Conservation (phyloP, 805 yeast species). For the Candida sonorensis region DNA sequence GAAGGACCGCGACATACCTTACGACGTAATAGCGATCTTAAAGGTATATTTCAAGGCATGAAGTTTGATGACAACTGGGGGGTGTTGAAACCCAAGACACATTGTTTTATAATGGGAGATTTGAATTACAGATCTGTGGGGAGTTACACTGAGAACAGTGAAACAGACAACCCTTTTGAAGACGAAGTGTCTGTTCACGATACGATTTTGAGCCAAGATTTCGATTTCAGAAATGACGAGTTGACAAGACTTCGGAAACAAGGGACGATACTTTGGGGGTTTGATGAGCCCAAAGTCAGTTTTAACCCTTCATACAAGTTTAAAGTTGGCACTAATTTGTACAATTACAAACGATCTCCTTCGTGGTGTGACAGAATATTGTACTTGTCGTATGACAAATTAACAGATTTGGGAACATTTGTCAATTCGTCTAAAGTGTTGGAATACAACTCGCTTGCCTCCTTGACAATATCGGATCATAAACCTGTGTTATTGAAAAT, state of each 20-base stretch:
- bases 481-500: constrained; percentile 61
- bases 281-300: constrained; percentile 54
- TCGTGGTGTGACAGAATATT: constrained; percentile 90
- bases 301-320: constrained; percentile 84
- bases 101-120: constrained; percentile 77
- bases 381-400: constrained; percentile 38
- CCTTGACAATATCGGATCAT: constrained; percentile 64
- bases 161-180: no score
- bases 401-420: no score
- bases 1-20: constrained; percentile 50
- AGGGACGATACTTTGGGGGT: constrained; percentile 54
- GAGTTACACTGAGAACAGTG: constrained; percentile 5
- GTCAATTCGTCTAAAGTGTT: constrained; percentile 30
- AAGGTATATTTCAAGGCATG: constrained; percentile 42
- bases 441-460: constrained; percentile 43
- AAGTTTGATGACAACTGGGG: constrained; percentile 54
- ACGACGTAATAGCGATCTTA: constrained; percentile 48
- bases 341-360: constrained; percentile 56
- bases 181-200: no score
- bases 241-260: constrained; percentile 37
- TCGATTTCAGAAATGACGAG: constrained; percentile 59
- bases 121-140: constrained; percentile 63
- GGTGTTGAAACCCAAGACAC: constrained; percentile 44
- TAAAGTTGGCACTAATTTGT: constrained; percentile 36
- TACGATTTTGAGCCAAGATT: no score